A percentile compares a stretch with the other conserved stretches of the same genome.
Evolutionary conservation across 73 alveolate genomes (phyloP).

Genomic region (Tetrahymena malaccensis): DNA sequence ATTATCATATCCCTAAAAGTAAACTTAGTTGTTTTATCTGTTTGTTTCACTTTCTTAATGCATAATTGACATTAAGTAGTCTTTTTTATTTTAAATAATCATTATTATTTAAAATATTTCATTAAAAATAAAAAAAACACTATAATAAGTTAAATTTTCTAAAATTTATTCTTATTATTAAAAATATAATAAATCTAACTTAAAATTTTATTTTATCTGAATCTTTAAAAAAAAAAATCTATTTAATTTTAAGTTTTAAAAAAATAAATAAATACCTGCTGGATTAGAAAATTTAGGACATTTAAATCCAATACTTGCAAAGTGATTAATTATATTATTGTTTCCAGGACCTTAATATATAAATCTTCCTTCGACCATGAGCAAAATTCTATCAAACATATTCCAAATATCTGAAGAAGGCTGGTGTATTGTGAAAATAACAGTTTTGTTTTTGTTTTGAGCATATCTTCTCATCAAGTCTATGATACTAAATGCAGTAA

Average conservation of each 20-base stretch:
- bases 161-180: no score
- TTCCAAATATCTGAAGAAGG: slow-evolving; percentile 29
- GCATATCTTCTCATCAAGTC: neutral
- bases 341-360: slow-evolving; percentile 17
- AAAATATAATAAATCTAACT: no score
- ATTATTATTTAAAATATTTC: no score
- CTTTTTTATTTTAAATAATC: neutral
- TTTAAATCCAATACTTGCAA: neutral
- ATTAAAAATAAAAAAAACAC: no score
- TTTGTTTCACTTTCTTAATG: neutral
- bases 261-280: neutral
- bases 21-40: neutral
- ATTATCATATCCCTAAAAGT: neutral
- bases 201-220: no score
- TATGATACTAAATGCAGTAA: slow-evolving; percentile 56
- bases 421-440: slow-evolving; percentile 25
- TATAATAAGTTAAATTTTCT: no score
- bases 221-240: no score
- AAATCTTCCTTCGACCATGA: slow-evolving; percentile 32
- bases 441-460: slow-evolving; percentile 9
- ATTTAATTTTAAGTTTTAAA: no score
- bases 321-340: neutral
- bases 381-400: slow-evolving; percentile 33
- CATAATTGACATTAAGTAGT: neutral
- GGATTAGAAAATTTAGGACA: neutral